Conservation (phyloP, 2,329 filamentous ascomycete species). For the Hypomyces rosellus region DNA sequence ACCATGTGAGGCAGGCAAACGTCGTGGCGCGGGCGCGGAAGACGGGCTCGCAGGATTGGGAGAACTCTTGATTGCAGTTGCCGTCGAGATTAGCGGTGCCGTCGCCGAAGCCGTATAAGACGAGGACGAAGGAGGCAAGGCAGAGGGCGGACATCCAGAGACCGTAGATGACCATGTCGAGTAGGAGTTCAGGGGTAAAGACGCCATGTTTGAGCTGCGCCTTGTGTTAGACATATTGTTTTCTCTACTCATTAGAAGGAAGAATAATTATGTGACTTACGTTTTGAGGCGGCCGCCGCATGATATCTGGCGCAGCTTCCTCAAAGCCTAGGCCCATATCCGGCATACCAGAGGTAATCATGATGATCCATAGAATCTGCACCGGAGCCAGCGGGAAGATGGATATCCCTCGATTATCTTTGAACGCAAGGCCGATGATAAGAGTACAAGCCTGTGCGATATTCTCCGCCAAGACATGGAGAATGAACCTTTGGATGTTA, state of each 20-base stretch:
- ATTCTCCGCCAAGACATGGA: constrained; percentile 62
- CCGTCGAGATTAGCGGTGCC: constrained; percentile 45
- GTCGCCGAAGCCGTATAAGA: constrained; percentile 44
- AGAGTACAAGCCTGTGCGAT: constrained; percentile 63
- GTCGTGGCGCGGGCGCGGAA: constrained; percentile 66
- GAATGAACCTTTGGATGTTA: constrained; percentile 67
- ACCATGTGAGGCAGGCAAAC: constrained; percentile 68
- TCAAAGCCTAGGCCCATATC: constrained; percentile 73
- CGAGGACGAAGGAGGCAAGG: constrained; percentile 44
- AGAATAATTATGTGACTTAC: constrained; percentile 25
- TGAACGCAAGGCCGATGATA: constrained; percentile 64
- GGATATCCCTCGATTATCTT: constrained; percentile 55
- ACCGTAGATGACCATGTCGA: constrained; percentile 62
- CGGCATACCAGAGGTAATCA: constrained; percentile 67
- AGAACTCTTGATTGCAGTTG: constrained; percentile 54
- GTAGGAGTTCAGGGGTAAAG: constrained; percentile 57
- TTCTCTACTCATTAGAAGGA: neutral
- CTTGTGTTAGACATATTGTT: constrained; percentile 3
- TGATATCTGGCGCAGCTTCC: constrained; percentile 60
- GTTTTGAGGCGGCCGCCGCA: constrained; percentile 62
- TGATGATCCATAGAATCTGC: constrained; percentile 75
- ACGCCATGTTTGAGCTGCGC: constrained; percentile 42
- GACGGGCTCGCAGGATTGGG: constrained; percentile 48
- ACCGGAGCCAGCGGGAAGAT: constrained; percentile 67
- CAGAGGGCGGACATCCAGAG: constrained; percentile 60